phyloP scores from a whole-genome alignment of 2,329 filamentous ascomycete species.

The Epichloe scottii region DNA sequence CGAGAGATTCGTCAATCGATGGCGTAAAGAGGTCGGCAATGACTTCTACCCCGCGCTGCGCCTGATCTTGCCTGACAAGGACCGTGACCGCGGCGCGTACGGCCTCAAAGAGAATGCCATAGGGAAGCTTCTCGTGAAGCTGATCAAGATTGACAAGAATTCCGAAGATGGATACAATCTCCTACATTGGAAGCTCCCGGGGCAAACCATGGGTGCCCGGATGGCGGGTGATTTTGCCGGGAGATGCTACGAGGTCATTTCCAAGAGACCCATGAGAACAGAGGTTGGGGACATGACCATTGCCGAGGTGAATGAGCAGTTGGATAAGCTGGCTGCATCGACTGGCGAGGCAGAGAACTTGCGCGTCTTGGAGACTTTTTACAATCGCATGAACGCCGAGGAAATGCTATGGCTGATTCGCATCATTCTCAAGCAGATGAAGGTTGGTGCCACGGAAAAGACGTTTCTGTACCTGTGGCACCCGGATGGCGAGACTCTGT shows the following conservation, averaged over 20 bases:
- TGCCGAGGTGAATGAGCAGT: slow-evolving; percentile 73
- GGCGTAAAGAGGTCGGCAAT: slow-evolving; percentile 77
- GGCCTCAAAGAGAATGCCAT: slow-evolving; percentile 88
- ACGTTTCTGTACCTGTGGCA: slow-evolving; percentile 80
- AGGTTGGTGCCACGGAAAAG: slow-evolving; percentile 68
- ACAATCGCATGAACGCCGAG: slow-evolving; percentile 81
- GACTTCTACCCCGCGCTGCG: slow-evolving; percentile 91
- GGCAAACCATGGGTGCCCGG: slow-evolving; percentile 46
- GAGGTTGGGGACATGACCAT: slow-evolving; percentile 70
- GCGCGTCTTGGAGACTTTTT: slow-evolving; percentile 72
- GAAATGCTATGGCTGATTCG: slow-evolving; percentile 92
- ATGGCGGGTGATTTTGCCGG: slow-evolving; percentile 87
- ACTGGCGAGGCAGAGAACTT: slow-evolving; percentile 75
- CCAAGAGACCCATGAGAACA: slow-evolving; percentile 66
- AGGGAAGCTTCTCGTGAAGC: slow-evolving; percentile 78
- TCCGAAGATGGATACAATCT: slow-evolving; percentile 80
- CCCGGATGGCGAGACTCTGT: slow-evolving; percentile 62
- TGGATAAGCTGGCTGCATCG: slow-evolving; percentile 66
- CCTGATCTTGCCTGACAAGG: slow-evolving; percentile 84
- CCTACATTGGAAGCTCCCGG: slow-evolving; percentile 84
- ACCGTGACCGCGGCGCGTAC: slow-evolving; percentile 84
- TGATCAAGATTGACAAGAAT: slow-evolving; percentile 83
- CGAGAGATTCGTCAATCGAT: slow-evolving; percentile 71
- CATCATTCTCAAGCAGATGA: slow-evolving; percentile 74
- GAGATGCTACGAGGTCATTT: slow-evolving; percentile 74